Evolutionary conservation across 805 yeast genomes (phyloP), one percentile per base, ranked within the genome.

Genomic region (Starmerella geochares): DNA sequence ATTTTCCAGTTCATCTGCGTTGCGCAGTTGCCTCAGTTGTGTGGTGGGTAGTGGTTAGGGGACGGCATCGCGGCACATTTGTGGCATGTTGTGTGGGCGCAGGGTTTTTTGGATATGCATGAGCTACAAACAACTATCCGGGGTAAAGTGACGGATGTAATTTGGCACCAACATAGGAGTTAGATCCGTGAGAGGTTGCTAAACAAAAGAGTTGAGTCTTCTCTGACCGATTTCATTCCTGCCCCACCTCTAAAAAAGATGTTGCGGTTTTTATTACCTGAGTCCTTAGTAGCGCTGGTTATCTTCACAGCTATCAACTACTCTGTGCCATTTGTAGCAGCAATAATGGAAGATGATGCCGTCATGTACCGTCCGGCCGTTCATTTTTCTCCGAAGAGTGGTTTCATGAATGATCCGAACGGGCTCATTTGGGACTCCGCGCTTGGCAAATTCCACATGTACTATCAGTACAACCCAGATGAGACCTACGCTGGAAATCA

Each of bases 351-450:
- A 19, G 14, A 37, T 24, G 17, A 5, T 2, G 20, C 53, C 8
- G 46, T 48, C 2, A 29, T 38, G 27, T 53, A 54, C 41, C 41
- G 58, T 19, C 58, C 58, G 2, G 51, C 54, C 11, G 37, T 60
- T 29, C 73, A 70, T 52, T 63, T 59, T 37, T 58, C 72, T 3
- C 72, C 74, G 1, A 50, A 56, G 6, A 40, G 47, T 6, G 69
- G 68, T 5, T 70, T 71, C 66, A 65, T 70, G 70, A 70, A 70
- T 54, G 74, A 71, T 53, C 74, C 74, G n/a, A 70, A 70, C 51
- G 74, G 74, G 6, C 54, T 69, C 42, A 61, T 66, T 54, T 68
- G 62, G 51, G 68, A 67, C 53, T 54, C 60, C 8, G 57, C 61
- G 7, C 20, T 60, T 19, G 27, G 25, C 16, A 31, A 11, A 6